Base-by-base conservation (phyloP, 2,329 filamentous ascomycete species). In the Lachnellula cervina region DNA sequence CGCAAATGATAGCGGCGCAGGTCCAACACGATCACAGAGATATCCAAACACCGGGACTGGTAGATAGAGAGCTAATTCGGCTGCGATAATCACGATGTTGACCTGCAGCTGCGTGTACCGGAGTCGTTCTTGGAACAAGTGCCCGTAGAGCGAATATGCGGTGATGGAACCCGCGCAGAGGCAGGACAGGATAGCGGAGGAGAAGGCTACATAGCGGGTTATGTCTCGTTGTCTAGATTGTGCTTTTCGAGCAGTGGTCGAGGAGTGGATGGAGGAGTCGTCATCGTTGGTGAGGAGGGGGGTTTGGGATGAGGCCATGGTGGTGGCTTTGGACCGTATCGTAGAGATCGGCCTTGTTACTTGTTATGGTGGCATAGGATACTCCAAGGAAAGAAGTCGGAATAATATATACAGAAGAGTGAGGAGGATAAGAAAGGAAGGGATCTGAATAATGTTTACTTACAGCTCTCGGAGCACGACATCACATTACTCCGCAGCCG, bases 121-220 rank as follows among this genome's bases (percentile, higher is more conserved):
- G 51, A 99, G 79, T 45, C 86, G 85, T 54, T 87, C 87, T 71
- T 96, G 90, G 74, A 99, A 90, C 48, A 95, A 79, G 63, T 90
- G 92, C 8, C 89, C 94, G 71, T 97, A 99, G 34, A 99, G 83
- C 37, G 91, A 96, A 76, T 94, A 99, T 49, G 91, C 89, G 49
- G 90, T 91, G 67, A 97, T 90, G 66, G 90, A 95, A 59, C 93
- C 94, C 32, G 91, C 93, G 70, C 89, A 94, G 34, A 97, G 80
- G 14, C 82, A 77, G 16, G 78, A 77, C 16, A 83, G 60, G 32
- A 84, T 77, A 28, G 83, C 78, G 21, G 76, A 75, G 28, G 77
- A 61, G 65, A 85, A 83, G 54, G 82, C 78, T 46, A 80, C 54
- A 62, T 69, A 69, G 54, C 68, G 62, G 13, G 55, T 61, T 9